phyloP scores from a whole-genome alignment of 805 yeast species.

The Lipomyces sp. region DNA sequence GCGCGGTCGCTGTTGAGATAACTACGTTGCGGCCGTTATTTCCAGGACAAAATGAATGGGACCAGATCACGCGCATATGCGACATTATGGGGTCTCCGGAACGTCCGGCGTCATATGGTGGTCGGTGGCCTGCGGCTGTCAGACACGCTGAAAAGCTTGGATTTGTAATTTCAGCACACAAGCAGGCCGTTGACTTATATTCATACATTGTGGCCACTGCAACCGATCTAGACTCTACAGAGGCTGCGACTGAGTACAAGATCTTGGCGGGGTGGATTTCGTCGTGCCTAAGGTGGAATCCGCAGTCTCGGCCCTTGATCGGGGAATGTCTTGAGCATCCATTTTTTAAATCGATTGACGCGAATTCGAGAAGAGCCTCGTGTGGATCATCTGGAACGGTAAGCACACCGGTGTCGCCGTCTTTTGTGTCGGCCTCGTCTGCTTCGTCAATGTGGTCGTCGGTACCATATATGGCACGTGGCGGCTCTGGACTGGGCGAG shows the following conservation, averaged over 20 bases:
- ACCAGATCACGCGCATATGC: constrained; percentile 70
- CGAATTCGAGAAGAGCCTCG: no score
- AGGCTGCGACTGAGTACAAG: background rate
- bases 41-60: constrained; percentile 76
- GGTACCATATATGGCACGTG: no score
- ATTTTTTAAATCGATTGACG: constrained; percentile 20
- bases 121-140: constrained; percentile 67
- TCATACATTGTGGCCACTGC: constrained; percentile 1
- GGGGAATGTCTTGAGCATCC: constrained; percentile 17
- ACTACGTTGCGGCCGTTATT: constrained; percentile 74
- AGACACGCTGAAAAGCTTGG: constrained; percentile 53
- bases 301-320: constrained; percentile 40
- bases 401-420: no score
- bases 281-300: constrained; percentile 72
- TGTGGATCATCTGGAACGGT: no score
- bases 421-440: no score
- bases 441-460: no score
- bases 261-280: constrained; percentile 13
- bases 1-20: constrained; percentile 83
- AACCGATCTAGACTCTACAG: background rate
- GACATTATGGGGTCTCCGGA: constrained; percentile 72
- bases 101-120: constrained; percentile 48
- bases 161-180: constrained; percentile 48
- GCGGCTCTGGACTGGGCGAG: no score
- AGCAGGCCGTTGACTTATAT: constrained; percentile 3